Base-by-base conservation (phyloP, 345 rosid species). In the Moricandia moricandioides region DNA sequence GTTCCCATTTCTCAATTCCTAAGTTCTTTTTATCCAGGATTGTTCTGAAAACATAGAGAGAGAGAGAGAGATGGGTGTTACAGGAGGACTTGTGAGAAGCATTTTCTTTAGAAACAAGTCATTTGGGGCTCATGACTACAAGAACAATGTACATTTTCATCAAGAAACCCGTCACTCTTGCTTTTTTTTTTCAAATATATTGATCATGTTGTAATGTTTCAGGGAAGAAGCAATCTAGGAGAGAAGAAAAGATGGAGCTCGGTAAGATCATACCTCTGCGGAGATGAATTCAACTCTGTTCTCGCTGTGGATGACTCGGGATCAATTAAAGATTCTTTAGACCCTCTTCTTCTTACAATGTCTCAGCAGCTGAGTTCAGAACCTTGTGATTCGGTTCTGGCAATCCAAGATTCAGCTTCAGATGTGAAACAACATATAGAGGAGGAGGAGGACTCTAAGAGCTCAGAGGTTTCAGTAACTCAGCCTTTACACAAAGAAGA, bases 391-490 rank as follows among this genome's bases (percentile, higher is more conserved):
- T 93, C 93, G 10, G 91, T 89, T 30, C 79, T 79, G 6, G 97
- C 92, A 1, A 86, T 85, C 80, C 84, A 86, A 71, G 97, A 89
- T 84, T 91, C 96, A 21, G 86, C 87, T 73, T 93, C 98, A 21
- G 24, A 21, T 10, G 83, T 87, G 54, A 88, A 80, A 85, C 82
- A 85, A 85, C 85, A 85, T 82, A 84, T 85, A 0, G 91, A 65
- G 9, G 68, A 77, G 0, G 72, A 62, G 0, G 73, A 62, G 30
- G 80, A 35, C 8, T 49, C 62, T 24, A 51, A 60, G 52, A 78
- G 65, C 81, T 78, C 78, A 37, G 78, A 78, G 65, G 78, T 67
- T 39, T 72, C 81, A 61, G 81, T 78, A 45, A 78, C 78, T 49
- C 81, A 78, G 31, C 74, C 78, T 18, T 31, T 72, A 67, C 60